These are phyloP conservation scores for Neurospora sp. DNA, from an alignment of 495 filamentous ascomycete species.

Conservation along the genomic window DNA sequence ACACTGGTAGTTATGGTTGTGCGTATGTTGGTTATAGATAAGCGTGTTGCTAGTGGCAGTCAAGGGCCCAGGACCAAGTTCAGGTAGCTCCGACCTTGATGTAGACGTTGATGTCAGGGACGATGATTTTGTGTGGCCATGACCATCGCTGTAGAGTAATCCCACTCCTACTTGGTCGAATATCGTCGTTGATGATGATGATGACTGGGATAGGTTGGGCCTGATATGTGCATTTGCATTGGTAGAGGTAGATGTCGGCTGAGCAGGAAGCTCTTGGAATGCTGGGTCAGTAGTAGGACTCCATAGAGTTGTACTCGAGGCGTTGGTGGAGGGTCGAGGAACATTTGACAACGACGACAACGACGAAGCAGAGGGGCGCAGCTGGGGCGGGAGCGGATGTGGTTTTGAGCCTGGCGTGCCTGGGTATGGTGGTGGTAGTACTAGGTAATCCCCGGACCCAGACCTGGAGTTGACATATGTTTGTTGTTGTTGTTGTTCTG, in stretches of 20 bases:
- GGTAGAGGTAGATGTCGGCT: not conserved
- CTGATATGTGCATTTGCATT: not conserved
- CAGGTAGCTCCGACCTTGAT: not conserved
- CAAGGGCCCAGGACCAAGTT: not conserved
- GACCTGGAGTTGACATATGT: not conserved
- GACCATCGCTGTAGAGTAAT: not conserved
- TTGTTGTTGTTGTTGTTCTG: not conserved
- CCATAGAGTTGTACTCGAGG: not conserved
- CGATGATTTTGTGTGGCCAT: not conserved
- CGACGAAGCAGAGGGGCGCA: not conserved
- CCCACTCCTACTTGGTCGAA: not conserved
- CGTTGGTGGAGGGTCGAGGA: not conserved
- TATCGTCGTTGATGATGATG: not conserved
- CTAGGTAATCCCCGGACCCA: not conserved
- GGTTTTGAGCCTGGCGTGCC: not conserved
- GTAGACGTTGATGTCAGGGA: not conserved
- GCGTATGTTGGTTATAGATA: not conserved
- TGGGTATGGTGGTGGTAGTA: not conserved
- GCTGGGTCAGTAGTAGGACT: not conserved
- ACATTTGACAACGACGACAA: not conserved
- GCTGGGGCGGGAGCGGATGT: not conserved
- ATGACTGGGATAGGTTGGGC: not conserved
- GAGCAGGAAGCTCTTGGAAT: not conserved
- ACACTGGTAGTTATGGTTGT: not conserved
- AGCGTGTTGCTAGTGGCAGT: not conserved